phyloP scores from a whole-genome alignment of 1,284 basidiomycete genomes.

The Neonothopanus nambi region DNA sequence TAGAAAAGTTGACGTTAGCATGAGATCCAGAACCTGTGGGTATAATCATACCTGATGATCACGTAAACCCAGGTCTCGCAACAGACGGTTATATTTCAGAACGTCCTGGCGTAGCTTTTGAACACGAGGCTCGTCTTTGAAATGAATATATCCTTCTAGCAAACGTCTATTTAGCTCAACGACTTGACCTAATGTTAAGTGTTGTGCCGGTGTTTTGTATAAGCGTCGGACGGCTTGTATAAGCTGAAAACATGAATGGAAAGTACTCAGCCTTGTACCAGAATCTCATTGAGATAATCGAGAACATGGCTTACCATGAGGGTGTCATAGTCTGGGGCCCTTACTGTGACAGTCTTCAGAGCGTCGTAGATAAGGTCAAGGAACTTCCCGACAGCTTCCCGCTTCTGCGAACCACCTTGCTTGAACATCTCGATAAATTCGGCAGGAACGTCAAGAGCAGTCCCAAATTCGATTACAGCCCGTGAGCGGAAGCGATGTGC shows the following conservation, averaged over 20 bases:
- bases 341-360: conserved; percentile 95
- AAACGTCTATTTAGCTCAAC: conserved; percentile 96
- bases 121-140: conserved; percentile 92
- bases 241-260: conserved; percentile 58
- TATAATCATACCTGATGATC: conserved; percentile 83
- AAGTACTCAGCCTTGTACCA: conserved; percentile 10
- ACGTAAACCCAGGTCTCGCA: conserved; percentile 92
- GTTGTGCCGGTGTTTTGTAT: conserved; percentile 94
- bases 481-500: conserved; percentile 93
- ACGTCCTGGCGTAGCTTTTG: conserved; percentile 83
- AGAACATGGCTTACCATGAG: conserved; percentile 71
- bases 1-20: conserved; percentile 29
- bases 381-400: conserved; percentile 88
- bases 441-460: conserved; percentile 84
- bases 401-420: conserved; percentile 85
- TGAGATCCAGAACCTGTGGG: not conserved
- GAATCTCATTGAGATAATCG: not conserved
- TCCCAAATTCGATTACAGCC: conserved; percentile 96
- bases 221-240: conserved; percentile 95
- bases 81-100: conserved; percentile 90
- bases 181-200: conserved; percentile 93
- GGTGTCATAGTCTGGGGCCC: conserved; percentile 97
- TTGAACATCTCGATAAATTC: conserved; percentile 91
- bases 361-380: conserved; percentile 93
- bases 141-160: conserved; percentile 91